Percentiles rank a stretch among this genome's conserved stretches.
These are phyloP conservation scores for Phytophthora meadii DNA, from an alignment of 352 stramenopile species.

Conservation along the genomic window DNA sequence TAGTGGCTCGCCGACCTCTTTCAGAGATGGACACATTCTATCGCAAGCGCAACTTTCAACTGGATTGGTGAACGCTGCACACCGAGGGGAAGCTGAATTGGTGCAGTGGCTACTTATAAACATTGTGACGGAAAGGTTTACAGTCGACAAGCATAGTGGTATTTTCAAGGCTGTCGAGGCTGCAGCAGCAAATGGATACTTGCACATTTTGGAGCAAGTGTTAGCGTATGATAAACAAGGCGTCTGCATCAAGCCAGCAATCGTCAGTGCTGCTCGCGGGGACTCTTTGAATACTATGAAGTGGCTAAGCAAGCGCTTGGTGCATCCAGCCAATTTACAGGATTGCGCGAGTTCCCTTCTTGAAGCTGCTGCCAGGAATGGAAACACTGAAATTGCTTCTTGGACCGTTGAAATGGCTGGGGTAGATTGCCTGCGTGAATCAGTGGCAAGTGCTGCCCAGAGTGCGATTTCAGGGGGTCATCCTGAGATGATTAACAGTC, in stretches of 20 bases:
- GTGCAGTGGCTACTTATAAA: conserved; percentile 31
- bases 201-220: conserved; percentile 31
- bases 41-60: conserved; percentile 29
- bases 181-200: conserved; percentile 20
- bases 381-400: conserved; percentile 17
- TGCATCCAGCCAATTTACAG: background rate
- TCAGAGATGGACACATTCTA: conserved; percentile 38
- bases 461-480: conserved; percentile 32
- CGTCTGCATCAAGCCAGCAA: conserved; percentile 12
- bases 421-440: conserved; percentile 18
- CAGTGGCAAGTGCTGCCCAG: conserved; percentile 23
- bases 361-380: conserved; percentile 21
- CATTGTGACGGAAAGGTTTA: conserved; percentile 22
- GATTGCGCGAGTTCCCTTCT: conserved; percentile 21
- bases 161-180: conserved; percentile 33
- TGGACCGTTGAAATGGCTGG: conserved; percentile 29
- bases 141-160: conserved; percentile 28
- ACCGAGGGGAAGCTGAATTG: conserved; percentile 20
- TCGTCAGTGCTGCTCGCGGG: conserved; percentile 23
- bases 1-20: conserved; percentile 29
- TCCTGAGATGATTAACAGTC: conserved; percentile 22
- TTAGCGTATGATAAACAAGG: conserved; percentile 28
- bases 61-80: conserved; percentile 25
- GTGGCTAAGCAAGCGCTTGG: conserved; percentile 27
- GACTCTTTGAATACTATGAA: conserved; percentile 14